Evolutionary conservation across 108 stramenopile genomes (phyloP).

Genomic region (Nitzschia palea): DNA sequence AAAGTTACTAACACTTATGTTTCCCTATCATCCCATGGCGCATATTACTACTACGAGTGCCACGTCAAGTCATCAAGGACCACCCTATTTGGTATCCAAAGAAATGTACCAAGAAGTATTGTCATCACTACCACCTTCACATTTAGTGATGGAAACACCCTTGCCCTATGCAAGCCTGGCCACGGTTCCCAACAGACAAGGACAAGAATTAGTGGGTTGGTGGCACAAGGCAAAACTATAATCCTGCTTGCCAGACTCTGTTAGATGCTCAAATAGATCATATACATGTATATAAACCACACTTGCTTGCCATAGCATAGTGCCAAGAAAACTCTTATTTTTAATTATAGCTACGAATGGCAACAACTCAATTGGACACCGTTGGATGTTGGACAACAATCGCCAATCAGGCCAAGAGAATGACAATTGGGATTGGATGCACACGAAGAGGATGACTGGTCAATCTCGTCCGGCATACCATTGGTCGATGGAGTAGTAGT

Average conservation of each 20-base stretch:
- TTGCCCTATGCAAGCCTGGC: slow-evolving; percentile 15
- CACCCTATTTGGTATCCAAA: slow-evolving; percentile 27
- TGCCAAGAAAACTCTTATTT: background rate
- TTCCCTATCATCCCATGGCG: slow-evolving; percentile 7
- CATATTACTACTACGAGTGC: background rate
- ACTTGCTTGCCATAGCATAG: no score
- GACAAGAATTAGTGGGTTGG: slow-evolving; percentile 33
- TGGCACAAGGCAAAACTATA: slow-evolving; percentile 15
- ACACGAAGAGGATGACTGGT: slow-evolving; percentile 39
- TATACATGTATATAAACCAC: background rate
- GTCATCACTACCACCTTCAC: background rate
- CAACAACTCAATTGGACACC: background rate
- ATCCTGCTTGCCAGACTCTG: background rate
- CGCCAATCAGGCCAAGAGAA: slow-evolving; percentile 26
- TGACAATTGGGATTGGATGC: slow-evolving; percentile 36
- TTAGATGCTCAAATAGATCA: background rate
- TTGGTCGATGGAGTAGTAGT: no score
- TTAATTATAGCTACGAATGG: background rate
- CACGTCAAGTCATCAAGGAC: slow-evolving; percentile 3
- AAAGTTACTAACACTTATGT: slow-evolving; percentile 30
- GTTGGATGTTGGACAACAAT: slow-evolving; percentile 54
- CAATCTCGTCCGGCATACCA: no score
- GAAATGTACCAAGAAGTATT: slow-evolving; percentile 17
- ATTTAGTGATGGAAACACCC: slow-evolving; percentile 9
- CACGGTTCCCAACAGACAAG: slow-evolving; percentile 6